phyloP scores from a whole-genome alignment of 2,329 filamentous ascomycete genomes.

The Pseudocercospora pini-densiflorae region DNA sequence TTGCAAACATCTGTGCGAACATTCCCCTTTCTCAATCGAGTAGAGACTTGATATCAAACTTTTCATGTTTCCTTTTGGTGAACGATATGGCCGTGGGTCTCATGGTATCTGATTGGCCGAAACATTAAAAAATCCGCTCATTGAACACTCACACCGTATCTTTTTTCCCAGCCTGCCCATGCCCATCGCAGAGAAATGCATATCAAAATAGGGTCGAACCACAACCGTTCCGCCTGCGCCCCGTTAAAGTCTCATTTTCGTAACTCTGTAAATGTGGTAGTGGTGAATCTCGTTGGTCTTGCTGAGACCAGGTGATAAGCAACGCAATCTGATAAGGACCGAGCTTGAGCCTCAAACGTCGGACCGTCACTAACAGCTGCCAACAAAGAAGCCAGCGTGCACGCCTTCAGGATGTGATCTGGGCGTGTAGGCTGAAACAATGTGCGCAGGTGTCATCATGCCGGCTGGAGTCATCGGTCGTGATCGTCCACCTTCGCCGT shows the following conservation, averaged over 20 bases:
- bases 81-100: neutral
- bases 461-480: constrained; percentile 37
- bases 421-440: constrained; percentile 40
- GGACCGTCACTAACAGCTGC: constrained; percentile 29
- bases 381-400: constrained; percentile 38
- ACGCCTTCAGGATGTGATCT: constrained; percentile 38
- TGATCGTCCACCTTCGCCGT: constrained; percentile 23
- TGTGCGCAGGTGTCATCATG: constrained; percentile 29
- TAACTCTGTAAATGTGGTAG: neutral
- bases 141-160: constrained; percentile 6
- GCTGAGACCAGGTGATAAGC: constrained; percentile 1
- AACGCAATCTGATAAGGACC: neutral
- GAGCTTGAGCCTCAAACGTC: neutral
- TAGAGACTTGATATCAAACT: neutral
- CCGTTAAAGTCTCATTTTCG: neutral
- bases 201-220: neutral
- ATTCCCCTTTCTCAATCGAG: neutral
- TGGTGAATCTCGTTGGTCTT: neutral
- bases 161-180: constrained; percentile 2
- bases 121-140: constrained; percentile 9
- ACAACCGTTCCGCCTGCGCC: constrained; percentile 5
- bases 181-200: constrained; percentile 14
- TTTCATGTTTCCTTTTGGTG: neutral
- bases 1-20: neutral
- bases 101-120: constrained; percentile 8